Conservation (phyloP, 768 basidiomycete species). For the Auricularia cornea region DNA sequence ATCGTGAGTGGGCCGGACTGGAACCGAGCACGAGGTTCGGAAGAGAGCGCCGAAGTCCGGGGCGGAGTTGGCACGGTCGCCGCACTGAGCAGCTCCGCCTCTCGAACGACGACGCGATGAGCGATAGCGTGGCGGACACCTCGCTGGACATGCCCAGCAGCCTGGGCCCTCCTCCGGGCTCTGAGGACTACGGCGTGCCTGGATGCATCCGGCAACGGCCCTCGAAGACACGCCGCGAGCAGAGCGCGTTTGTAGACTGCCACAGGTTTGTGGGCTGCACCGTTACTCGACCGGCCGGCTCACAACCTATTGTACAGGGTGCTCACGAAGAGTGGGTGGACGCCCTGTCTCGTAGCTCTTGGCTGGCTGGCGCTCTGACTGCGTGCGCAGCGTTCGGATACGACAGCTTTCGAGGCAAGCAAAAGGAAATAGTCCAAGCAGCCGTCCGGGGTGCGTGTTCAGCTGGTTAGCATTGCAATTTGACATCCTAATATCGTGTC, state of each 20-base stretch:
- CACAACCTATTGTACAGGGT: not conserved
- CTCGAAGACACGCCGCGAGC: not conserved
- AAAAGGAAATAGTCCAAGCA: slow-evolving; percentile 65
- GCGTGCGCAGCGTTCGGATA: slow-evolving; percentile 55
- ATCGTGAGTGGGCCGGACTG: not conserved
- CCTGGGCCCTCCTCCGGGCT: no score
- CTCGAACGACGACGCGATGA: no score
- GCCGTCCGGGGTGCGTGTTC: slow-evolving; percentile 46
- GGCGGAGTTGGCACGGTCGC: no score
- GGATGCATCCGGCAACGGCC: no score
- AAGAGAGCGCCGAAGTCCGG: no score
- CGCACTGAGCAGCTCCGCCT: no score
- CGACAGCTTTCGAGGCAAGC: slow-evolving; percentile 62
- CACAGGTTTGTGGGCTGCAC: not conserved
- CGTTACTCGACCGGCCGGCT: no score
- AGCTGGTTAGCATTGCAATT: not conserved
- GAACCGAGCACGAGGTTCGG: no score
- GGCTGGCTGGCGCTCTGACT: not conserved
- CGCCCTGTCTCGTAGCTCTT: not conserved
- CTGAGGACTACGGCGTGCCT: no score
- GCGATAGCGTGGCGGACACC: no score
- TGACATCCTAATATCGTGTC: no score
- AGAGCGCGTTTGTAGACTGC: not conserved
- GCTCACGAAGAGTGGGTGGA: not conserved
- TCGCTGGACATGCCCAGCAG: no score